Conservation (phyloP, 768 basidiomycete species). For the Collybia nuda region DNA sequence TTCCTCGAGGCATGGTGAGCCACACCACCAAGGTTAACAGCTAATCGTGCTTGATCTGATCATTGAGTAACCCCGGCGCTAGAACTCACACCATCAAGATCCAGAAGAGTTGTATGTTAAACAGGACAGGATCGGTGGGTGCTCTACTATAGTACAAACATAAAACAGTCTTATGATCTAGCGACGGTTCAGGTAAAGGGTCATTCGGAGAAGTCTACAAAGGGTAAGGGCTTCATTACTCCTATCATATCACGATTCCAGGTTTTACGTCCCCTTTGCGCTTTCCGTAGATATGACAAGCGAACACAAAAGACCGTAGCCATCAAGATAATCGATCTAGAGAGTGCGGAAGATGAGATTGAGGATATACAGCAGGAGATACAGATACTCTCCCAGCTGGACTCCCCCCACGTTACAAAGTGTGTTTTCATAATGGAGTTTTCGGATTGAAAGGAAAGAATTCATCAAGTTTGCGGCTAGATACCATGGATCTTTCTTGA, state of each 20-base stretch:
- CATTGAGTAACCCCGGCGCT: neutral
- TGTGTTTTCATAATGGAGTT: slow-evolving; percentile 35
- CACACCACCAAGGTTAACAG: neutral
- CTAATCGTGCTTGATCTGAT: slow-evolving; percentile 27
- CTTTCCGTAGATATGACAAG: slow-evolving; percentile 76
- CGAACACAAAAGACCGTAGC: slow-evolving; percentile 96
- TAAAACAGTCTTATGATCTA: neutral
- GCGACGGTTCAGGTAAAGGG: slow-evolving; percentile 73
- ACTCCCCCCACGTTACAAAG: slow-evolving; percentile 96
- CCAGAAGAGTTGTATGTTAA: slow-evolving; percentile 97
- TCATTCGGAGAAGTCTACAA: slow-evolving; percentile 99
- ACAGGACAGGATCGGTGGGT: slow-evolving; percentile 92
- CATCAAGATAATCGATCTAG: slow-evolving; percentile 99
- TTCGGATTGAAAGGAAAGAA: neutral
- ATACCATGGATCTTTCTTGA: slow-evolving; percentile 95
- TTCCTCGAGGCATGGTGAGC: slow-evolving; percentile 27
- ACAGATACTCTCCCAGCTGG: slow-evolving; percentile 93
- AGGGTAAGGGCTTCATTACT: slow-evolving; percentile 55
- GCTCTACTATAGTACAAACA: neutral
- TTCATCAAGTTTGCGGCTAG: slow-evolving; percentile 31
- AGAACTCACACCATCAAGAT: slow-evolving; percentile 53
- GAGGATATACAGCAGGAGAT: slow-evolving; percentile 99
- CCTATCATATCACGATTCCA: slow-evolving; percentile 3
- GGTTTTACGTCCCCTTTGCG: slow-evolving; percentile 13
- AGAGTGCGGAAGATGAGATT: slow-evolving; percentile 99